Evolutionary conservation across 306 rosid genomes (phyloP).

Genomic region (Ormosia semicastrata): DNA sequence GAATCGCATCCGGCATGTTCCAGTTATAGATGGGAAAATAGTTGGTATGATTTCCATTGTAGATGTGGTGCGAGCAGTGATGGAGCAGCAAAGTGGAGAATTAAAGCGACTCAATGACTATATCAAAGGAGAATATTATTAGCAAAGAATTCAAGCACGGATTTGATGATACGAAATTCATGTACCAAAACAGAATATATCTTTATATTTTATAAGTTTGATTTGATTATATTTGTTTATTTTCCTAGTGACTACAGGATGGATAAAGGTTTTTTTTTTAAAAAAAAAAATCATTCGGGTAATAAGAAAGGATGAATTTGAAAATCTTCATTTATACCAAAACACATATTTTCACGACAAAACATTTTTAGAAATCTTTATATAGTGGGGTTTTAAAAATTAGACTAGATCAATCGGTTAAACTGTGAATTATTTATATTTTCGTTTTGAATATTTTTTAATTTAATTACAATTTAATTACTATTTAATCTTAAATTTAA

Average conservation of each 20-base stretch:
- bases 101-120: slow-evolving; percentile 63
- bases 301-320: background rate
- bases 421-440: too few species aligned
- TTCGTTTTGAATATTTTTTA: too few species aligned
- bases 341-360: too few species aligned
- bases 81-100: slow-evolving; percentile 83
- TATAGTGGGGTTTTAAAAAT: too few species aligned
- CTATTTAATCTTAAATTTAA: too few species aligned
- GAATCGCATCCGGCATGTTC: slow-evolving; percentile 70
- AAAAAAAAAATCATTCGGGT: background rate
- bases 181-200: slow-evolving; percentile 1
- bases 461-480: too few species aligned
- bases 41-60: slow-evolving; percentile 90
- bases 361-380: too few species aligned
- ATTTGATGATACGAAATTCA: background rate
- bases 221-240: background rate
- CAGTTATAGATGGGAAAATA: slow-evolving; percentile 81
- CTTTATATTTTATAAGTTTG: background rate
- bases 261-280: background rate
- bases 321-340: background rate
- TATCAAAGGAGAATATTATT: slow-evolving; percentile 72
- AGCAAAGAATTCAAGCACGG: slow-evolving; percentile 6
- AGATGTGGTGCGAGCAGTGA: slow-evolving; percentile 81
- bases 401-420: too few species aligned
- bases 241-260: background rate